Percentiles rank a stretch among this genome's conserved stretches.
Evolutionary conservation across 2,329 filamentous ascomycete genomes (phyloP).

Genomic region (Coniosporium tulheliwenetii): DNA sequence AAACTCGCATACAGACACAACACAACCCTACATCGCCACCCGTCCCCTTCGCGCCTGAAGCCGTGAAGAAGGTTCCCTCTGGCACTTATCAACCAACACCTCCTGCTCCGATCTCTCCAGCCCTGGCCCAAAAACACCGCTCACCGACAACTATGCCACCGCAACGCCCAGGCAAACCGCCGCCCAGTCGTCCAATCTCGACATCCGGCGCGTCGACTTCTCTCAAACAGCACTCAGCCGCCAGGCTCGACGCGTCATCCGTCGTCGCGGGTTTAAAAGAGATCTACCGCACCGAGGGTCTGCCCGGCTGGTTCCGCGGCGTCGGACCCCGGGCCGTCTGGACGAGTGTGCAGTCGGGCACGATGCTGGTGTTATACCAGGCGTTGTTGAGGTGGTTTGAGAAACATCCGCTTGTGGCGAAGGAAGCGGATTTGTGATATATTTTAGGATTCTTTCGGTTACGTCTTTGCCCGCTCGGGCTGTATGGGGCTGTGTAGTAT

Average conservation of each 20-base stretch:
- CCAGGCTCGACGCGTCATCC: conserved; percentile 75
- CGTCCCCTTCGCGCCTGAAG: conserved; percentile 4
- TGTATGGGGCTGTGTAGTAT: too few relatives aligned
- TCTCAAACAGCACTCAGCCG: conserved; percentile 60
- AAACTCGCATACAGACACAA: conserved; percentile 92
- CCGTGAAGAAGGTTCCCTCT: background rate
- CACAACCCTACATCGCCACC: conserved; percentile 36
- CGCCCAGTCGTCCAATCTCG: conserved; percentile 55
- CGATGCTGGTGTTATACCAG: conserved; percentile 94
- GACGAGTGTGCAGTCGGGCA: conserved; percentile 94
- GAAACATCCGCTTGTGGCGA: conserved; percentile 23
- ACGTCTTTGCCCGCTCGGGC: too few relatives aligned
- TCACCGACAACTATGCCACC: conserved; percentile 1
- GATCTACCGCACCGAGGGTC: conserved; percentile 80
- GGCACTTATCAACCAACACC: background rate
- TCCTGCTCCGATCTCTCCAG: conserved; percentile 1
- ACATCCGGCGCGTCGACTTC: conserved; percentile 81
- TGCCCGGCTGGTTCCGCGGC: conserved; percentile 84
- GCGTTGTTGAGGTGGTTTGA: conserved; percentile 67
- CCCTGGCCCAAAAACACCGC: conserved; percentile 2
- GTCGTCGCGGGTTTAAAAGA: conserved; percentile 69
- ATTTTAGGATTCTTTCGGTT: too few relatives aligned
- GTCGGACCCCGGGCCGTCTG: conserved; percentile 86
- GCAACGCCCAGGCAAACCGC: conserved; percentile 4
- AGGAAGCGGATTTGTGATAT: background rate